Conservation (phyloP, 106 monocot genomes). For the Xerophyta viscosa region DNA sequence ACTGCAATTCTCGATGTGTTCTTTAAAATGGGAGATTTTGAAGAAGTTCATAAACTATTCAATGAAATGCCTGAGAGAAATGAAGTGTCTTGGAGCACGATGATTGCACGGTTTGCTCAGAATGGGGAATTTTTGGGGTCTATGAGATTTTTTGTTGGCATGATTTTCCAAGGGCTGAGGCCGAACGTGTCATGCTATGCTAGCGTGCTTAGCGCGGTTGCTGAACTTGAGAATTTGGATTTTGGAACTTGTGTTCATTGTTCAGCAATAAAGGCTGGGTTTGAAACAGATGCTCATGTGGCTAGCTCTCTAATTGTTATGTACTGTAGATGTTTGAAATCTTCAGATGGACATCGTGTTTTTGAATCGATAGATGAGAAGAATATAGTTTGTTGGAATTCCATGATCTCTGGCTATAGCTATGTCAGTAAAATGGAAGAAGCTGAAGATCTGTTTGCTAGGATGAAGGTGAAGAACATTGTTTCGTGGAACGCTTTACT, state of each 20-base stretch:
- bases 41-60: slow-evolving; percentile 29
- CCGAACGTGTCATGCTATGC: slow-evolving; percentile 42
- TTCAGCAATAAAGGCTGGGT: slow-evolving; percentile 28
- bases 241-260: slow-evolving; percentile 35
- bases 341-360: slow-evolving; percentile 18
- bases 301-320: slow-evolving; percentile 46
- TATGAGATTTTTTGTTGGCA: slow-evolving; percentile 24
- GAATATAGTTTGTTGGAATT: slow-evolving; percentile 53
- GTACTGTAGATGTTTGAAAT: slow-evolving; percentile 45
- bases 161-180: slow-evolving; percentile 33
- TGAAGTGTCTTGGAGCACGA: slow-evolving; percentile 48
- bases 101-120: slow-evolving; percentile 51
- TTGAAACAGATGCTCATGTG: slow-evolving; percentile 20
- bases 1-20: slow-evolving; percentile 43
- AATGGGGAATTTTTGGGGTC: slow-evolving; percentile 26
- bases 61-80: slow-evolving; percentile 55
- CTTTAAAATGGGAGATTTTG: slow-evolving; percentile 30
- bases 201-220: slow-evolving; percentile 36
- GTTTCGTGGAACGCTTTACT: slow-evolving; percentile 56
- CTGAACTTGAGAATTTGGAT: slow-evolving; percentile 14
- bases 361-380: slow-evolving; percentile 33
- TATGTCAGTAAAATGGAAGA: slow-evolving; percentile 14
- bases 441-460: slow-evolving; percentile 35
- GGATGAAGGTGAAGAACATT: slow-evolving; percentile 23
- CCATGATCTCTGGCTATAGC: slow-evolving; percentile 51